Percentiles rank a stretch among this genome's conserved stretches.
These are phyloP conservation scores for Fusarium sp. DNA, from an alignment of 2,329 filamentous ascomycete species.

Conservation along the genomic window DNA sequence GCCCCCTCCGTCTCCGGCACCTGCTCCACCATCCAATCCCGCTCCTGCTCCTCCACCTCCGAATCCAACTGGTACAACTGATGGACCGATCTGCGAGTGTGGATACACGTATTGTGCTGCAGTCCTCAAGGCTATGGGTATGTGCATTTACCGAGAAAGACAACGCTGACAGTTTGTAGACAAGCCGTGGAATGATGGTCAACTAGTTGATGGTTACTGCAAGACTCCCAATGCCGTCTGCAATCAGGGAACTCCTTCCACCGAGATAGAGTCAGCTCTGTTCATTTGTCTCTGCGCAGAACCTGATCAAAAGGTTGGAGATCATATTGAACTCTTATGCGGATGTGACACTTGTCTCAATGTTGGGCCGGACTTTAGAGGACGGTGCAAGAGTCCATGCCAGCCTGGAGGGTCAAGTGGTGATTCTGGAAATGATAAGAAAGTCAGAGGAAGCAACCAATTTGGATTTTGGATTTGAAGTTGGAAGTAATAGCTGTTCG, in stretches of 20 bases:
- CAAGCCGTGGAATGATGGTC: conserved; percentile 52
- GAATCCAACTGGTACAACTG: conserved; percentile 32
- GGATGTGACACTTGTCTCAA: conserved; percentile 58
- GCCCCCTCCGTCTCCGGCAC: conserved; percentile 35
- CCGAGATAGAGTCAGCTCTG: conserved; percentile 51
- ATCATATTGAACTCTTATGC: conserved; percentile 55
- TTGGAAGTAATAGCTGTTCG: background rate
- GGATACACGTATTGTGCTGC: conserved; percentile 59
- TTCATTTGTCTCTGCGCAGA: conserved; percentile 57
- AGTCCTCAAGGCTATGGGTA: conserved; percentile 56
- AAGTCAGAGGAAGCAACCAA: conserved; percentile 17
- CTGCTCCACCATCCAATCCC: conserved; percentile 44
- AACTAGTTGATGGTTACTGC: conserved; percentile 55
- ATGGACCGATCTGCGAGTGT: conserved; percentile 56
- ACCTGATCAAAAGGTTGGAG: conserved; percentile 51
- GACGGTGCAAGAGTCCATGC: conserved; percentile 56
- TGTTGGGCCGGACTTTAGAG: conserved; percentile 56
- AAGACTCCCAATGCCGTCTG: conserved; percentile 55
- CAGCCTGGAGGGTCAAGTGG: conserved; percentile 35
- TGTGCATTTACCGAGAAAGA: background rate
- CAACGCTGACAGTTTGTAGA: conserved; percentile 38
- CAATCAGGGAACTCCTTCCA: conserved; percentile 48
- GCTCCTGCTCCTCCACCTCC: conserved; percentile 39
- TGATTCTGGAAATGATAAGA: background rate
- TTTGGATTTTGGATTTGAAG: conserved; percentile 33